A percentile compares a stretch with the other conserved stretches of the same genome.
phyloP scores from a whole-genome alignment of 306 rosid genomes.

The Castanea mollissima region DNA sequence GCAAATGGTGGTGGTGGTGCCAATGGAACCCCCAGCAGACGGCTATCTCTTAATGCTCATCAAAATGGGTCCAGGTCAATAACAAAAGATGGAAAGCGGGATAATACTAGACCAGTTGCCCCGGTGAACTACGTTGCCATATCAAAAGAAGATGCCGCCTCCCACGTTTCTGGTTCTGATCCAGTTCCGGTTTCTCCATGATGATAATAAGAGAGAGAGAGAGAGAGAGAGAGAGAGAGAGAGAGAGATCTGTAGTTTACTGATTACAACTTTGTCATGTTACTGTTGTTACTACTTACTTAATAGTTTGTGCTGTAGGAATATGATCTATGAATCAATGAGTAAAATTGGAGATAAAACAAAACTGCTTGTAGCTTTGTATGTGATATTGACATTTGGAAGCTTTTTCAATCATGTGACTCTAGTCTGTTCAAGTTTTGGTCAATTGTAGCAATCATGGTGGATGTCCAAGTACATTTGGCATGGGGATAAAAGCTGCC shows the following conservation, averaged over 20 bases:
- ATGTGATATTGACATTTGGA: slow-evolving; percentile 42
- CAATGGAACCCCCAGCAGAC: slow-evolving; percentile 81
- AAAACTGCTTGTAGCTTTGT: slow-evolving; percentile 32
- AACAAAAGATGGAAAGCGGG: slow-evolving; percentile 71
- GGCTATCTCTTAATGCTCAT: slow-evolving; percentile 82
- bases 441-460: too few species aligned
- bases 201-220: neutral
- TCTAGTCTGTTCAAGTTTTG: neutral
- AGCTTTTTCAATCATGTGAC: slow-evolving; percentile 33
- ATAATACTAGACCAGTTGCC: slow-evolving; percentile 60
- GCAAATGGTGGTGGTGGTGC: slow-evolving; percentile 74
- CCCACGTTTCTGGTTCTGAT: slow-evolving; percentile 76
- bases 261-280: slow-evolving; percentile 19
- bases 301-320: slow-evolving; percentile 54
- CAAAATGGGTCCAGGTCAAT: slow-evolving; percentile 81
- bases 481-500: too few species aligned
- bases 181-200: slow-evolving; percentile 68
- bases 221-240: neutral
- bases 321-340: slow-evolving; percentile 47
- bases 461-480: too few species aligned
- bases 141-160: slow-evolving; percentile 79
- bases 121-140: slow-evolving; percentile 84
- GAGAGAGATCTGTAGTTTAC: slow-evolving; percentile 19
- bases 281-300: slow-evolving; percentile 51
- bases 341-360: slow-evolving; percentile 30